A percentile compares a stretch with the other conserved stretches of the same genome.
Evolutionary conservation across 2,329 filamentous ascomycete species (phyloP).

Genomic region (Hypoxylon sp.): DNA sequence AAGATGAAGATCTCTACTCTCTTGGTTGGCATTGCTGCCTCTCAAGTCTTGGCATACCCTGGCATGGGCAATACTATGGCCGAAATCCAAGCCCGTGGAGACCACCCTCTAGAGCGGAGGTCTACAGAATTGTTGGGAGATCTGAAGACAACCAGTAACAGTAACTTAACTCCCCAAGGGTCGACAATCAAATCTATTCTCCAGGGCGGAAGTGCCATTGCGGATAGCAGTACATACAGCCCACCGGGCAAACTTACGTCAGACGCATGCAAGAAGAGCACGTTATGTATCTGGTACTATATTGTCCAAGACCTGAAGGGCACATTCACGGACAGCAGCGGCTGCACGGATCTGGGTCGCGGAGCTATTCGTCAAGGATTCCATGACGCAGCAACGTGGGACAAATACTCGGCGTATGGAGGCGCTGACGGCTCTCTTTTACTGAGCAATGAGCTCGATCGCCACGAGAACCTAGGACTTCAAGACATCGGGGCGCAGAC

Average conservation of each 20-base stretch:
- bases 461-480: conserved; percentile 62
- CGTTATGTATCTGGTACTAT: conserved; percentile 58
- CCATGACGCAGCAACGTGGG: conserved; percentile 62
- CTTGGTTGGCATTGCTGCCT: conserved; percentile 32
- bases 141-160: conserved; percentile 17
- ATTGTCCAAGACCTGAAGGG: conserved; percentile 55
- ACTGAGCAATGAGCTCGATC: conserved; percentile 56
- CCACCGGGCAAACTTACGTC: conserved; percentile 46
- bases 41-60: conserved; percentile 45
- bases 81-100: conserved; percentile 46
- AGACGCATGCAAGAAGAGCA: conserved; percentile 46
- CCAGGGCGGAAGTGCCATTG: conserved; percentile 35
- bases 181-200: conserved; percentile 46
- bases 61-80: conserved; percentile 45
- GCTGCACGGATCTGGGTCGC: conserved; percentile 58
- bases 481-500: conserved; percentile 57
- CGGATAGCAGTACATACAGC: conserved; percentile 37
- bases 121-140: conserved; percentile 48
- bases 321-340: conserved; percentile 51
- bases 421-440: conserved; percentile 63
- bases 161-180: conserved; percentile 36
- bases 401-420: conserved; percentile 54
- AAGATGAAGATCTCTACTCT: conserved; percentile 45
- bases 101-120: conserved; percentile 34
- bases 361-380: conserved; percentile 62